These are phyloP conservation scores for Taphrina confusa DNA, from an alignment of 1,139 yeast genomes.

Conservation along the genomic window DNA sequence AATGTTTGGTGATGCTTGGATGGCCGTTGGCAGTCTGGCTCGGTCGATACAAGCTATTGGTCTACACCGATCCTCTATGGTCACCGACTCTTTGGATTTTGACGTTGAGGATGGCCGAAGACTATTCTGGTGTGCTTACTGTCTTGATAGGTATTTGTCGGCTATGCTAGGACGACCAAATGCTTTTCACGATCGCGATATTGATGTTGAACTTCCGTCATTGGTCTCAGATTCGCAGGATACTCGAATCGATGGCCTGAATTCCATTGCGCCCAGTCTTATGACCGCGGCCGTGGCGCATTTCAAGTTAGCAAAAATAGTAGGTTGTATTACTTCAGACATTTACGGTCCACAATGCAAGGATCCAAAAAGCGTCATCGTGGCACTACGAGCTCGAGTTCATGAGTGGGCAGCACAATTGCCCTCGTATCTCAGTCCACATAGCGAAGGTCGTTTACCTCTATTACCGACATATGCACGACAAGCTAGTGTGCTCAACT, in stretches of 20 bases:
- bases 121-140: conserved; percentile 6
- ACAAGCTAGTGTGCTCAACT: conserved; percentile 5
- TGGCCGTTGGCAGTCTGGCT: conserved; percentile 9
- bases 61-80: background rate
- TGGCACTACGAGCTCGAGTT: background rate
- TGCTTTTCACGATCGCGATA: conserved; percentile 3
- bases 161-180: background rate
- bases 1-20: conserved; percentile 4
- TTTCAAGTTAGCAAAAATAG: conserved; percentile 2
- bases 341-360: background rate
- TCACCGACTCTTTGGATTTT: background rate
- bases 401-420: background rate
- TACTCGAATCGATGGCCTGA: background rate
- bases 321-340: background rate
- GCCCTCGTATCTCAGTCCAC: background rate
- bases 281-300: background rate
- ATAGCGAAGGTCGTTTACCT: background rate
- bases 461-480: background rate
- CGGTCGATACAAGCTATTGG: conserved; percentile 1
- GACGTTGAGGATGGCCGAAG: conserved; percentile 2
- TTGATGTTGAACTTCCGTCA: background rate
- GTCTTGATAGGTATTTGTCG: conserved; percentile 1
- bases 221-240: background rate
- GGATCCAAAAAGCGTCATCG: background rate
- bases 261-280: background rate